A percentile compares a stretch with the other conserved stretches of the same genome.
phyloP scores from a whole-genome alignment of 2,329 filamentous ascomycete species.

The Tolypocladium ovalisporum region DNA sequence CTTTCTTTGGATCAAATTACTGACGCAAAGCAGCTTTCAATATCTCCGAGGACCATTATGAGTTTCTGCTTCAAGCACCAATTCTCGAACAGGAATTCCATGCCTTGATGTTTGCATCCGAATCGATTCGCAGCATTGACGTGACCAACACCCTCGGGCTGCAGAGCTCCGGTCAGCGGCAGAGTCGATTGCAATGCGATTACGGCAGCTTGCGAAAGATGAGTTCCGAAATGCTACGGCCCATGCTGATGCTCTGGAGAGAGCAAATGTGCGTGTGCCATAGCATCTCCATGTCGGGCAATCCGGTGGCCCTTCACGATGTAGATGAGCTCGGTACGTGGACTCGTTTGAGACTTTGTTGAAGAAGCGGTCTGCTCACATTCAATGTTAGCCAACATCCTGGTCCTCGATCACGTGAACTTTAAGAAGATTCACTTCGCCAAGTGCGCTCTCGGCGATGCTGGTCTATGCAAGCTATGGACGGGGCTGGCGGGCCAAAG shows the following conservation, averaged over 20 bases:
- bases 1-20: not conserved
- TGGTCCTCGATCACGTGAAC: constrained; percentile 22
- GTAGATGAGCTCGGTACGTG: constrained; percentile 36
- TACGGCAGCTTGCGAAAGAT: constrained; percentile 10
- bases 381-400: constrained; percentile 16
- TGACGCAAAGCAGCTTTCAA: constrained; percentile 25
- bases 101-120: constrained; percentile 42
- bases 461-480: constrained; percentile 36
- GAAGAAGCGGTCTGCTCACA: constrained; percentile 3
- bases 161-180: constrained; percentile 9
- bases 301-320: constrained; percentile 33
- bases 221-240: constrained; percentile 31
- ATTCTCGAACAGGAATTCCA: constrained; percentile 46
- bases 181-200: constrained; percentile 13
- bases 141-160: constrained; percentile 31
- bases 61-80: constrained; percentile 35
- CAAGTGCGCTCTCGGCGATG: constrained; percentile 38
- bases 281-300: constrained; percentile 39
- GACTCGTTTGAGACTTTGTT: not conserved
- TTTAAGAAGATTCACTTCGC: constrained; percentile 40
- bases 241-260: constrained; percentile 38
- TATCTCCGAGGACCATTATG: constrained; percentile 35
- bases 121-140: constrained; percentile 43
- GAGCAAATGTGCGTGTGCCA: constrained; percentile 37
- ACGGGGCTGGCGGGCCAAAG: constrained; percentile 33